Percentiles rank a stretch among this genome's conserved stretches.
Evolutionary conservation across 495 filamentous ascomycete genomes (phyloP).

Genomic region (Friedmanniomyces endolithicus): DNA sequence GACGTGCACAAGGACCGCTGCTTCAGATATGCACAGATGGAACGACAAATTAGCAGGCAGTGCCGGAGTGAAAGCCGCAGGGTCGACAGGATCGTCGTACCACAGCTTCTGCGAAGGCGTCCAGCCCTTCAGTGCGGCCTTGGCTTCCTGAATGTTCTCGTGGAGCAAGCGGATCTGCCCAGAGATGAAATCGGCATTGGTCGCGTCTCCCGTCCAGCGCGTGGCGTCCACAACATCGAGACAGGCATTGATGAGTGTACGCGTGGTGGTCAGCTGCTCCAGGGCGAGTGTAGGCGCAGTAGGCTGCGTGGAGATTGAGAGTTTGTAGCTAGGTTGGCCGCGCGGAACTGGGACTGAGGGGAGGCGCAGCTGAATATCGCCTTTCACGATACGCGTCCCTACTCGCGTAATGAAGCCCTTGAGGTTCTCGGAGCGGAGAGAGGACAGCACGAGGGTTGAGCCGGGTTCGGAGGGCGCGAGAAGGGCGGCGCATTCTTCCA

Average conservation of each 20-base stretch:
- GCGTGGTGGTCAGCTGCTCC: constrained; percentile 54
- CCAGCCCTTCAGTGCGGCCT: constrained; percentile 43
- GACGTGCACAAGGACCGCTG: constrained; percentile 61
- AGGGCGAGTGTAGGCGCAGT: constrained; percentile 45
- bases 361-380: constrained; percentile 29
- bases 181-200: constrained; percentile 55
- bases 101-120: constrained; percentile 42
- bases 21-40: constrained; percentile 65
- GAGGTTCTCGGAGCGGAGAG: constrained; percentile 72
- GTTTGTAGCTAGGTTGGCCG: constrained; percentile 41
- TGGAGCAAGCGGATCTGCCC: constrained; percentile 66
- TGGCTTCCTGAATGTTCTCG: constrained; percentile 62
- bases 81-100: constrained; percentile 44
- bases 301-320: constrained; percentile 42
- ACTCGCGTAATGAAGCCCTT: constrained; percentile 77
- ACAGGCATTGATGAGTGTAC: constrained; percentile 60
- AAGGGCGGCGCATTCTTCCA: constrained; percentile 77
- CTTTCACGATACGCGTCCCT: constrained; percentile 33
- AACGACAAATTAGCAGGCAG: constrained; percentile 52
- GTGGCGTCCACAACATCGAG: constrained; percentile 71
- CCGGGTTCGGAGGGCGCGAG: constrained; percentile 71
- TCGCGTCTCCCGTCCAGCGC: constrained; percentile 48
- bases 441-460: constrained; percentile 76
- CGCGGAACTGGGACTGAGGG: constrained; percentile 38
- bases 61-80: constrained; percentile 44